phyloP scores from a whole-genome alignment of 2,329 filamentous ascomycete genomes.

The Exutisphaerella laricina region DNA sequence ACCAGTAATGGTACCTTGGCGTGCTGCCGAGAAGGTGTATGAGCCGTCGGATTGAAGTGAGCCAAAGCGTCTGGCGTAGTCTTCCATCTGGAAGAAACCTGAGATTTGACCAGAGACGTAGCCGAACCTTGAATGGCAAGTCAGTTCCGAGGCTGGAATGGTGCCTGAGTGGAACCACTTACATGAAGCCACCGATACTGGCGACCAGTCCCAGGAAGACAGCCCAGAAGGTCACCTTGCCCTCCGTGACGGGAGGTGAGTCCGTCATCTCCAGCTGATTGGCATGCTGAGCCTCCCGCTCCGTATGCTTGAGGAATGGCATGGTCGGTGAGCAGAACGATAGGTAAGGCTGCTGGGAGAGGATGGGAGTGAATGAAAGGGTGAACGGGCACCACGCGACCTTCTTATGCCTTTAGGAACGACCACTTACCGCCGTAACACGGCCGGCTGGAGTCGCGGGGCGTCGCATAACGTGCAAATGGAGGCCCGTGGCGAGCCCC shows the following conservation, averaged over 20 bases:
- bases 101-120: constrained; percentile 56
- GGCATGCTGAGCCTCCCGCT: constrained; percentile 29
- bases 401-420: constrained; percentile 11
- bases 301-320: constrained; percentile 32
- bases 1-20: constrained; percentile 39
- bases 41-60: constrained; percentile 39
- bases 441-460: constrained; percentile 17
- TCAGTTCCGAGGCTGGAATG: background rate
- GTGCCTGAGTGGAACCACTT: constrained; percentile 41
- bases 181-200: constrained; percentile 53
- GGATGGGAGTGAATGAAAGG: constrained; percentile 1
- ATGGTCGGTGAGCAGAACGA: constrained; percentile 16
- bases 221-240: constrained; percentile 34
- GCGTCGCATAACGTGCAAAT: constrained; percentile 4
- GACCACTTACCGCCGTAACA: constrained; percentile 6
- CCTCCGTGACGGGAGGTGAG: constrained; percentile 16
- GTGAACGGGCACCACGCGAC: background rate
- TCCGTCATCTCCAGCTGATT: constrained; percentile 29
- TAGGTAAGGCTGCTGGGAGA: constrained; percentile 4
- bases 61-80: constrained; percentile 55
- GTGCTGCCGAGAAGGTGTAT: constrained; percentile 30
- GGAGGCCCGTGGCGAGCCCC: constrained; percentile 21
- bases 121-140: constrained; percentile 10
- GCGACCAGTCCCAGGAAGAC: constrained; percentile 53
- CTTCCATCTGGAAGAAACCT: constrained; percentile 39